Evolutionary conservation across 2,329 filamentous ascomycete species (phyloP), one percentile per base, ranked within the genome.

Genomic region (Coniochaeta ligniaria): DNA sequence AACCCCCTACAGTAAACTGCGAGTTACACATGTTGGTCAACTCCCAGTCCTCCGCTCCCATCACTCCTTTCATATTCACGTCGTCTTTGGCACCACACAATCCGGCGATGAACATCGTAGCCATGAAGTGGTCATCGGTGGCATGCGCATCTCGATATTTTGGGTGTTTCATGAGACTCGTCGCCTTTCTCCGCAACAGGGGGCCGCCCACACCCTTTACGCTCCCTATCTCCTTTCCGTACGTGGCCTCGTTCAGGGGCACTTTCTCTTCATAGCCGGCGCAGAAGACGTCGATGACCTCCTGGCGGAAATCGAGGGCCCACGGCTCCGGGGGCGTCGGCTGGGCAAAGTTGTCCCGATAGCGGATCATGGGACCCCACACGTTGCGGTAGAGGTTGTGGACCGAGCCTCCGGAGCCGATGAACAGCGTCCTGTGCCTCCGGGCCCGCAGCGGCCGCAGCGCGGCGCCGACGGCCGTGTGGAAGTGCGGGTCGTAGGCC

Each of bases 71-170:
- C 14, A 71, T 67, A 0, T 72, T 74, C 60, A 75, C 70, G 68
- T 84, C 81, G 26, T 79, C 77, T 59, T 71, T 66, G 35, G 78
- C 78, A 1, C 84, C 79, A 33, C 75, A 75, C 3, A 80, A 74
- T 1, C 87, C 87, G 0, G 85, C 83, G 0, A 86, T 80, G 71
- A 89, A 90, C 66, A 85, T 75, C 3, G 83, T 78, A 0, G 85
- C 75, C 83, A 89, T 88, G 64, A 87, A 89, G 67, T 90, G 86
- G 68, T 90, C 87, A 67, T 90, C 87, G 0, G 87, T 89, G 0
- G 78, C 86, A 72, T 90, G 87, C 0, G 87, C 87, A 65, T 89
- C 86, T 17, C 86, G 73, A 66, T 81, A 90, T 55, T 77, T 75
- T 0, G 86, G 86, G 66, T 89, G 83, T 74, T 89, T 89, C 85